Evolutionary conservation across 2,329 filamentous ascomycete genomes (phyloP), one percentile per base, ranked within the genome.

Genomic region (Volutella citrinella): DNA sequence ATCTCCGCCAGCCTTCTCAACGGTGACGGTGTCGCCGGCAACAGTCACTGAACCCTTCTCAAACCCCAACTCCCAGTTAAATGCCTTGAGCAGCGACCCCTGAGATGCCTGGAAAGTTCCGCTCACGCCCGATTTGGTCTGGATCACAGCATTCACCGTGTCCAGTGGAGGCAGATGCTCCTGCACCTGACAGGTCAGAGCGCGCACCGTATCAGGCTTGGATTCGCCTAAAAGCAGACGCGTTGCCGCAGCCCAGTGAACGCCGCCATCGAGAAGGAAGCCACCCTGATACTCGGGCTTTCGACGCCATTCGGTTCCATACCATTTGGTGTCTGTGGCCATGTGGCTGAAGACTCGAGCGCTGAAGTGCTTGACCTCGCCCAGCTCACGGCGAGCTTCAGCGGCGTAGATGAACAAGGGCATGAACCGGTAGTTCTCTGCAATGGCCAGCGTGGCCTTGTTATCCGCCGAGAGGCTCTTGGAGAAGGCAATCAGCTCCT

Each of bases 221-320:
- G 72, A 57, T 12, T 65, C 63, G 5, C 65, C 63, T 1, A 88
- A 63, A 25, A 90, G 54, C 19, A 75, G 56, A 12, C 84, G 68
- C 30, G 82, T 69, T 1, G 64, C 79, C 7, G 84, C 84, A 7
- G 80, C 66, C 40, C 77, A 81, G 58, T 90, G 86, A 17, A 90
- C 82, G 26, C 86, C 85, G 11, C 78, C 83, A 52, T 90, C 85
- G 3, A 90, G 74, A 34, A 89, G 57, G 55, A 88, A 89, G 0
- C 86, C 85, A 34, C 85, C 86, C 59, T 88, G 84, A 54, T 87
- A 76, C 32, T 74, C 68, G 2, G 85, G 84, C 35, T 64, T 72
- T 57, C 82, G 82, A 34, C 86, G 78, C 86, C 84, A 77, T 17
- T 63, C 45, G 4, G 74, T 78, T 29, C 69, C 64, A 45, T 66